These are phyloP conservation scores for Penicillium occitanis DNA, from an alignment of 2,329 filamentous ascomycete genomes.

Conservation along the genomic window DNA sequence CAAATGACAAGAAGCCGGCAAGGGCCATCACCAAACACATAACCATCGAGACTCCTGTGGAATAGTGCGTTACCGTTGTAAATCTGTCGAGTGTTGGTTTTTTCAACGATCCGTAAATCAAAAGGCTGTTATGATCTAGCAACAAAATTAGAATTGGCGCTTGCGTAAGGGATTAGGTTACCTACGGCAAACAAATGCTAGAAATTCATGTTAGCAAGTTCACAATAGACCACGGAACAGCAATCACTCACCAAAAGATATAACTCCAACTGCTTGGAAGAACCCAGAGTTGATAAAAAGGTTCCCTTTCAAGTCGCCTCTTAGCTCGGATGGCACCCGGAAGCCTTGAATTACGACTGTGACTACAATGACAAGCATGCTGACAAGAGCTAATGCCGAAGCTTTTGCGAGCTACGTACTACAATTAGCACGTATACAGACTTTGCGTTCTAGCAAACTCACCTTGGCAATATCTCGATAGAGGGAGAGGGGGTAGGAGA, in stretches of 20 bases:
- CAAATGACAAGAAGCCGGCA: slow-evolving; percentile 88
- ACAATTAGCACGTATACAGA: slow-evolving; percentile 32
- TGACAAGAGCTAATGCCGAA: slow-evolving; percentile 85
- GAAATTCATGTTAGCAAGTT: slow-evolving; percentile 29
- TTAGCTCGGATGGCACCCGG: slow-evolving; percentile 67
- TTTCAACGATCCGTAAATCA: slow-evolving; percentile 93
- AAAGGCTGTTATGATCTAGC: slow-evolving; percentile 84
- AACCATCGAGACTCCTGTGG: slow-evolving; percentile 83
- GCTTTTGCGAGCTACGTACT: slow-evolving; percentile 79
- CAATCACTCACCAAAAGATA: slow-evolving; percentile 76
- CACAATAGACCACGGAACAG: slow-evolving; percentile 8
- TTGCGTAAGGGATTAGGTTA: slow-evolving; percentile 18
- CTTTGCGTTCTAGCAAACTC: slow-evolving; percentile 22
- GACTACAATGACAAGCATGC: slow-evolving; percentile 86
- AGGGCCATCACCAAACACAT: slow-evolving; percentile 88
- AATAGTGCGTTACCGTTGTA: slow-evolving; percentile 88
- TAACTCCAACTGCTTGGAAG: slow-evolving; percentile 95
- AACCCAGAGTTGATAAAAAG: slow-evolving; percentile 82
- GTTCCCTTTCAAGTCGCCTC: slow-evolving; percentile 68
- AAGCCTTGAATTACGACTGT: slow-evolving; percentile 84
- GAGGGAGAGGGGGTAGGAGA: slow-evolving; percentile 87
- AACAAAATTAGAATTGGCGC: slow-evolving; percentile 25
- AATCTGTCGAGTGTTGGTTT: slow-evolving; percentile 97
- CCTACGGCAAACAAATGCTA: slow-evolving; percentile 67
- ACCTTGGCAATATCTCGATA: slow-evolving; percentile 98